phyloP scores from a whole-genome alignment of 345 rosid genomes.

The Fremontodendron californicum region DNA sequence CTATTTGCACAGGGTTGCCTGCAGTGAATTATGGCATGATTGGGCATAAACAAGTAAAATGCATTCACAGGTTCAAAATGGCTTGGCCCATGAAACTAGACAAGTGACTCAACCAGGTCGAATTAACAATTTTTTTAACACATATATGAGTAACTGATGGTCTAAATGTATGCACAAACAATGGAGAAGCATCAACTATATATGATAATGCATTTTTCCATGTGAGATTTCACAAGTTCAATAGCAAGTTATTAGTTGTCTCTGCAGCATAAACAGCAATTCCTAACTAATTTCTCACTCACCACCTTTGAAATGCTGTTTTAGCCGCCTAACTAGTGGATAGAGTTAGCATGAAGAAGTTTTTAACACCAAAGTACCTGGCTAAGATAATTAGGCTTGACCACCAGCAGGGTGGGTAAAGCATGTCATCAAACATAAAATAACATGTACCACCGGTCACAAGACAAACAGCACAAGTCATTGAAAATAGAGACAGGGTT shows the following conservation, averaged over 20 bases:
- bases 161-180: neutral
- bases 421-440: neutral
- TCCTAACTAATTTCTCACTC: neutral
- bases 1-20: neutral
- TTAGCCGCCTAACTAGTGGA: neutral
- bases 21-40: neutral
- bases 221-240: neutral
- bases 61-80: neutral
- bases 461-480: neutral
- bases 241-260: neutral
- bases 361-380: neutral
- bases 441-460: neutral
- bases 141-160: too few relatives aligned
- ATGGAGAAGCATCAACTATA: neutral
- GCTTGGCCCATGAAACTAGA: neutral
- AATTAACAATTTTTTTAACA: too few relatives aligned
- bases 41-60: neutral
- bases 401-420: neutral
- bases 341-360: neutral
- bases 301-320: neutral
- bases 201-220: neutral
- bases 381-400: neutral
- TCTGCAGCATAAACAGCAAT: neutral
- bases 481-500: neutral
- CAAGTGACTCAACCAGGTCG: neutral